Percentiles rank a stretch among this genome's conserved stretches.
phyloP scores from a whole-genome alignment of 2,329 filamentous ascomycete species.

The Pezicula radicicola region DNA sequence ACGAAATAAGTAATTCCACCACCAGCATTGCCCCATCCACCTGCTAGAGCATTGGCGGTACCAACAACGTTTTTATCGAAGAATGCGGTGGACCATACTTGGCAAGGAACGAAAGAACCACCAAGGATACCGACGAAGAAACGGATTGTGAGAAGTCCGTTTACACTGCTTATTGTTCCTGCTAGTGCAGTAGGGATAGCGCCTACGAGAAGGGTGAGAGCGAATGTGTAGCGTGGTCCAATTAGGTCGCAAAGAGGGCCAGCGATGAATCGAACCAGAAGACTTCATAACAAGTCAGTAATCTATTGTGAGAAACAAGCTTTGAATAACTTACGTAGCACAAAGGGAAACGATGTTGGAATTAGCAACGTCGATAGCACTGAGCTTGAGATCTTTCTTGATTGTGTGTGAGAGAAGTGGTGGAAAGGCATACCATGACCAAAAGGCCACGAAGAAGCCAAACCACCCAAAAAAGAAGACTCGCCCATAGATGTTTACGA shows the following conservation, averaged over 20 bases:
- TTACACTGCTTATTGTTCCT: slow-evolving; percentile 67
- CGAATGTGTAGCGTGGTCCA: slow-evolving; percentile 78
- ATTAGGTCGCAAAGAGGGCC: slow-evolving; percentile 85
- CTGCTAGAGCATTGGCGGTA: slow-evolving; percentile 81
- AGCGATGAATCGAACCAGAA: slow-evolving; percentile 73
- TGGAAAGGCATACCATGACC: slow-evolving; percentile 91
- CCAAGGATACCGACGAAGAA: slow-evolving; percentile 83
- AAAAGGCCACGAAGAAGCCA: slow-evolving; percentile 83
- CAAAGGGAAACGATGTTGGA: slow-evolving; percentile 84
- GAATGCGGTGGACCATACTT: slow-evolving; percentile 91
- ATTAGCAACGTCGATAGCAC: slow-evolving; percentile 71
- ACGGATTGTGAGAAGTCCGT: slow-evolving; percentile 67
- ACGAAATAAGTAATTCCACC: slow-evolving; percentile 90
- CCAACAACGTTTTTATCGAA: slow-evolving; percentile 92
- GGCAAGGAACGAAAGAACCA: slow-evolving; percentile 78
- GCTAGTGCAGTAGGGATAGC: slow-evolving; percentile 80
- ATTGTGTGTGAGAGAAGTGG: slow-evolving; percentile 73
- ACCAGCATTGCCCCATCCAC: slow-evolving; percentile 82
- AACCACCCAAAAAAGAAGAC: slow-evolving; percentile 91
- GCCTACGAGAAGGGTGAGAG: slow-evolving; percentile 71
- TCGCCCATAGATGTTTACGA: slow-evolving; percentile 74
- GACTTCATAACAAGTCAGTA: slow-evolving; percentile 5
- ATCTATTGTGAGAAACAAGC: too few species aligned
- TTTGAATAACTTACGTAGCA: slow-evolving; percentile 47
- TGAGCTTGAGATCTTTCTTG: slow-evolving; percentile 72